Percentiles rank a stretch among this genome's conserved stretches.
phyloP scores from a whole-genome alignment of 805 yeast genomes.

The Wickerhamomyces pijperi region DNA sequence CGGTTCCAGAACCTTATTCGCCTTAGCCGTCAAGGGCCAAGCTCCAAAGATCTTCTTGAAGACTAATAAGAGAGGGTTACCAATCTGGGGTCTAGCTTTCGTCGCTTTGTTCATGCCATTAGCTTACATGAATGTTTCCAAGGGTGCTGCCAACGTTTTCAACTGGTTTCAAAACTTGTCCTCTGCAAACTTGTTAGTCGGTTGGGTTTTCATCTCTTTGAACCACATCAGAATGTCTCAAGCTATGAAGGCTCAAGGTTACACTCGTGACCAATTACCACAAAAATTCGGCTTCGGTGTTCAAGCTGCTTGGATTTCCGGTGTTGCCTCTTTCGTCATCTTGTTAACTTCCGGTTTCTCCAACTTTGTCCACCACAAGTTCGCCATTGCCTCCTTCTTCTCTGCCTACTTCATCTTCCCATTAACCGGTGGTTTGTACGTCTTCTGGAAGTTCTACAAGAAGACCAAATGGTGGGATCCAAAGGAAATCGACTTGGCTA shows the following conservation, averaged over 20 bases:
- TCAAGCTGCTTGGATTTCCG: slow-evolving; percentile 23
- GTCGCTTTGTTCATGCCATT: slow-evolving; percentile 25
- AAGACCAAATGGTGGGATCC: slow-evolving; percentile 23
- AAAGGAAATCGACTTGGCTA: slow-evolving; percentile 28
- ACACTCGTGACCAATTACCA: slow-evolving; percentile 13
- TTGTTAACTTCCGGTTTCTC: slow-evolving; percentile 26
- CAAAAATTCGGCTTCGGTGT: slow-evolving; percentile 10
- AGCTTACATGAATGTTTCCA: slow-evolving; percentile 23
- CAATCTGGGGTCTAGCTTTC: slow-evolving; percentile 20
- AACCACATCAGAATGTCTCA: slow-evolving; percentile 22
- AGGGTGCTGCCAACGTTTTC: slow-evolving; percentile 21
- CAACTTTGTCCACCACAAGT: slow-evolving; percentile 24
- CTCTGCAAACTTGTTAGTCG: slow-evolving; percentile 21
- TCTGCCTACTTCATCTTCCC: slow-evolving; percentile 17
- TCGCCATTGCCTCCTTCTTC: slow-evolving; percentile 9
- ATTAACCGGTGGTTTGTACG: slow-evolving; percentile 18
- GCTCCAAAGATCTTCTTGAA: slow-evolving; percentile 26
- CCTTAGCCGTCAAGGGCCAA: slow-evolving; percentile 26
- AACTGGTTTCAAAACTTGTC: slow-evolving; percentile 25
- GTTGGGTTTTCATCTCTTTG: slow-evolving; percentile 23
- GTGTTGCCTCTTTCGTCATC: slow-evolving; percentile 16
- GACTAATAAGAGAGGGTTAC: slow-evolving; percentile 24
- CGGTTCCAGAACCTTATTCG: slow-evolving; percentile 24
- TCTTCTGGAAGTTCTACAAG: slow-evolving; percentile 24
- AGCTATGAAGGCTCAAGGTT: slow-evolving; percentile 29